phyloP scores from a whole-genome alignment of 179 eudicot species.

The Corrigiola litoralis region DNA sequence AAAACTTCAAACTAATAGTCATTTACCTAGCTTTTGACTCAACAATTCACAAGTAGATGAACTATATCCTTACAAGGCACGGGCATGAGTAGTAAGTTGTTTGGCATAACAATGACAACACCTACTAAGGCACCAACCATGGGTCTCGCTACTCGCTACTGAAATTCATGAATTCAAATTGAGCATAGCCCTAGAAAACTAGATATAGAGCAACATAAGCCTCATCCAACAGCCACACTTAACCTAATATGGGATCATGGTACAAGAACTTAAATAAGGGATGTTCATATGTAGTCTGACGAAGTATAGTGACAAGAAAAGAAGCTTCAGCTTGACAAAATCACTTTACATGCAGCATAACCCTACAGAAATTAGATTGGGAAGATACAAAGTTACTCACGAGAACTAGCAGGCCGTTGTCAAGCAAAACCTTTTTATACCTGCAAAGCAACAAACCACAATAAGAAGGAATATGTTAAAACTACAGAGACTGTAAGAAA shows the following conservation, averaged over 20 bases:
- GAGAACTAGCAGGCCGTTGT: conserved; percentile 57
- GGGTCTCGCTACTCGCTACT: too few relatives aligned
- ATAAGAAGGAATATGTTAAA: background rate
- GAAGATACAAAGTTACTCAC: conserved; percentile 5
- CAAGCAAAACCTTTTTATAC: conserved; percentile 80
- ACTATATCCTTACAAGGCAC: too few relatives aligned
- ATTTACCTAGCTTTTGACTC: too few relatives aligned
- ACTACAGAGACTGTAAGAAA: background rate
- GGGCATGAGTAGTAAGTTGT: too few relatives aligned
- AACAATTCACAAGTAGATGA: too few relatives aligned
- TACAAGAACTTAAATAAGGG: background rate
- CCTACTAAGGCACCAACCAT: too few relatives aligned
- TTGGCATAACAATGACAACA: too few relatives aligned
- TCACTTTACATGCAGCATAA: background rate
- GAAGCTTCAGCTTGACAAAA: background rate
- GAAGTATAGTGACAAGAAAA: background rate
- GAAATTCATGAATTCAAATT: too few relatives aligned
- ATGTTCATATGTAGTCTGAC: background rate
- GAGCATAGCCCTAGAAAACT: background rate
- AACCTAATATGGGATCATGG: background rate
- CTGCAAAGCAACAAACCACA: conserved; percentile 33
- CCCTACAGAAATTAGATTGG: background rate
- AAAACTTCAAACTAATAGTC: too few relatives aligned
- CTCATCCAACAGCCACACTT: background rate
- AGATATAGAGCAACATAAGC: too few relatives aligned